These are phyloP conservation scores for Condylostoma magnum DNA, from an alignment of 169 alveolate species.

Conservation along the genomic window DNA sequence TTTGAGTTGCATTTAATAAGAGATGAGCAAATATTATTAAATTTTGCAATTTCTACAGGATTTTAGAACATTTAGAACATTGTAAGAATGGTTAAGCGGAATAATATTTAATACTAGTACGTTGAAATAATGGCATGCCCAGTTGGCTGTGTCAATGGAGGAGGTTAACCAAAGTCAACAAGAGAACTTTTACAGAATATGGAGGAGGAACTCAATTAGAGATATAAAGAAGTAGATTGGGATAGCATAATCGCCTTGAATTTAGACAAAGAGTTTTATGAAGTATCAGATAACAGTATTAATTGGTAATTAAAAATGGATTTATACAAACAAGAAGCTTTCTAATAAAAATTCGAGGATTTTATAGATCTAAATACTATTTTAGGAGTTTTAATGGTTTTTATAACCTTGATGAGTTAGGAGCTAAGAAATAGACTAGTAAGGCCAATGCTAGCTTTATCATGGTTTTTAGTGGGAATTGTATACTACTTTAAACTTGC, in stretches of 20 bases:
- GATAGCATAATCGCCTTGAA: background rate
- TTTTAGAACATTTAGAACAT: conserved; percentile 69
- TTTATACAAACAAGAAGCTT: no score
- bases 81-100: conserved; percentile 56
- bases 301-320: conserved; percentile 9
- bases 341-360: no score
- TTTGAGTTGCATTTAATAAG: no score
- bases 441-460: no score
- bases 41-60: conserved; percentile 66
- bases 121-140: conserved; percentile 68
- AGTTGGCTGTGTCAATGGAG: conserved; percentile 61
- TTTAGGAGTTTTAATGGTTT: no score
- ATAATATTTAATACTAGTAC: conserved; percentile 56
- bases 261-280: background rate
- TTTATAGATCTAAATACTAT: no score
- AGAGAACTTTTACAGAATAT: background rate
- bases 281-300: background rate
- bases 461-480: no score
- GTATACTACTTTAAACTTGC: no score
- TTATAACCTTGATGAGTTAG: no score
- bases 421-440: no score
- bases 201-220: background rate
- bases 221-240: background rate
- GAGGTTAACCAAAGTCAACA: conserved; percentile 39
- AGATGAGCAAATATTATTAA: conserved; percentile 36